Evolutionary conservation across 208 protist genomes (phyloP).

Genomic region (Leishmania gerbilli): DNA sequence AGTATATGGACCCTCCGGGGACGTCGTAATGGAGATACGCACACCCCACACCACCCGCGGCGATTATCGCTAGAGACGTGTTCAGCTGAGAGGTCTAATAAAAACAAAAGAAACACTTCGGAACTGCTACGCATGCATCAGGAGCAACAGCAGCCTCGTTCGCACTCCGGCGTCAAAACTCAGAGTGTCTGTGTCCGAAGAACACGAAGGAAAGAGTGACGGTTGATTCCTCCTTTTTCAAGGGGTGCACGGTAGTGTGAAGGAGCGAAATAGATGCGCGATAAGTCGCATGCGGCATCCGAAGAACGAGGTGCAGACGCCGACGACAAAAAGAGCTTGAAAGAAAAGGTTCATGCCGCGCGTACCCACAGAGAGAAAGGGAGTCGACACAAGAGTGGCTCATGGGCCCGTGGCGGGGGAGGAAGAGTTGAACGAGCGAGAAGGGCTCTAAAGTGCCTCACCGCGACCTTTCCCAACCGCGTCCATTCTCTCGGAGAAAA

Average conservation of each 20-base stretch:
- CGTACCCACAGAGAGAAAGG: neutral
- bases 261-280: neutral
- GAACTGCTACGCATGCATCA: neutral
- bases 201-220: neutral
- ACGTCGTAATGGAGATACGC: neutral
- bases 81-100: neutral
- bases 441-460: neutral
- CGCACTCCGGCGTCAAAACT: neutral
- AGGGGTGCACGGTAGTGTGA: neutral
- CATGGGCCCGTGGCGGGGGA: neutral
- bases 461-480: neutral
- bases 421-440: constrained; percentile 5
- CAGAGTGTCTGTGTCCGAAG: neutral
- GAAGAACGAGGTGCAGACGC: neutral
- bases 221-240: neutral
- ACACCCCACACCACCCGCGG: neutral
- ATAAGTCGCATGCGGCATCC: neutral
- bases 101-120: neutral
- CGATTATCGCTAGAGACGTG: neutral
- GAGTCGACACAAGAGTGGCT: neutral
- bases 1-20: neutral
- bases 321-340: neutral
- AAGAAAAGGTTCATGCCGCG: neutral
- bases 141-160: neutral
- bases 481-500: neutral